Base-by-base conservation (phyloP, 352 stramenopile species). In the Blastocystis sp. region DNA sequence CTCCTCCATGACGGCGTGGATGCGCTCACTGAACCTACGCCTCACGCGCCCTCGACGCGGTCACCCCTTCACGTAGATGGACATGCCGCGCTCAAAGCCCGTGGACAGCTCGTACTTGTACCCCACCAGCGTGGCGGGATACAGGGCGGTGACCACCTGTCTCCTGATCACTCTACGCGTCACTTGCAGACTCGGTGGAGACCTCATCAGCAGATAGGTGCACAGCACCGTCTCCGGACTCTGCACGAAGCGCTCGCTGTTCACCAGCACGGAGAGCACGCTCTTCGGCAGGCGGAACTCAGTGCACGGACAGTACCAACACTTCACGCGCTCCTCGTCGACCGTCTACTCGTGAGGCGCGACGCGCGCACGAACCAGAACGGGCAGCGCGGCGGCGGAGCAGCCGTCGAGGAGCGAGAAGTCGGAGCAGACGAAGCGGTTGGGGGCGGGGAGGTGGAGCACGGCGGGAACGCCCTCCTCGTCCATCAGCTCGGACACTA, bases 21-120 rank as follows among this genome's bases (percentile, higher is more conserved):
- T 69, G 24, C 66, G 55, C 26, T 85, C 51, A 19, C 39, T 85
- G 55, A 85, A 85, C 51, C 74, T 85, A 69, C n/a, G 61, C 24
- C 13, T 31, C 3, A 21, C 16, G 19, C 50, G 26, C 13, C 19
- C 31, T n/a, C 19, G 2, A 16, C 31, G 13, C 35, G 4, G 31
- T 4, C 66, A 69, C 74, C 74, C 74, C 29, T 66, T 70, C 21
- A 85, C 51, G 35, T 31, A 59, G 13, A 85, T 41, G n/a, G n/a
- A 37, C 0, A 85, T 29, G 4, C 74, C 74, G 9, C 55, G 51
- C 33, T 85, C 31, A 6, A 59, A 69, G 29, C 9, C 13, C 3
- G 70, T 12, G n/a, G 21, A 37, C 10, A 67, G 45, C 2, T 85
- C 74, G 12, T 67, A 66, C 21, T 31, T 67, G 29, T 85, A 85